Evolutionary conservation across 768 basidiomycete genomes (phyloP).

Genomic region (Leccinum disarticulatum): DNA sequence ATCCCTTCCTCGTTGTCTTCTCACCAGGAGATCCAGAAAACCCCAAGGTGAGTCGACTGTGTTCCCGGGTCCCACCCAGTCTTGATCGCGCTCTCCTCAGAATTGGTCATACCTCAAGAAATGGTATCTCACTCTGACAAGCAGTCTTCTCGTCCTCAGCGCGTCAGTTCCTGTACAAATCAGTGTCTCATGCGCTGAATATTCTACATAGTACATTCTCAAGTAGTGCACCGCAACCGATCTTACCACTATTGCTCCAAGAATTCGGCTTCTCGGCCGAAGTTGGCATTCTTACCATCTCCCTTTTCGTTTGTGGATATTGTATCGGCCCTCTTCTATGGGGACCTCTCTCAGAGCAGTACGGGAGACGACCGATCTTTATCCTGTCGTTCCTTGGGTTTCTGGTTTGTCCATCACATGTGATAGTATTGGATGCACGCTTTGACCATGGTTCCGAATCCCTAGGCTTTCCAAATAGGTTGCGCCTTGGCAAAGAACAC

Average conservation of each 20-base stretch:
- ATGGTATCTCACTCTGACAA: constrained; percentile 54
- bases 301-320: constrained; percentile 70
- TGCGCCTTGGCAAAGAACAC: constrained; percentile 62
- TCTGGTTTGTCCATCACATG: constrained; percentile 35
- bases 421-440: not conserved
- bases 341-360: constrained; percentile 54
- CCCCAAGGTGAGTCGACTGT: constrained; percentile 41
- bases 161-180: constrained; percentile 38
- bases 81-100: constrained; percentile 29
- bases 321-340: constrained; percentile 61
- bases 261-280: constrained; percentile 51
- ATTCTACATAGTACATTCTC: constrained; percentile 52
- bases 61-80: not conserved
- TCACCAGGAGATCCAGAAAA: constrained; percentile 41
- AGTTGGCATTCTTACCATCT: constrained; percentile 53
- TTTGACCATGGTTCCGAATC: constrained; percentile 1
- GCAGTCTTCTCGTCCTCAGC: constrained; percentile 52
- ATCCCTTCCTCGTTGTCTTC: constrained; percentile 35
- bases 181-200: not conserved
- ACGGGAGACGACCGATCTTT: constrained; percentile 61
- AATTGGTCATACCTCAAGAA: constrained; percentile 46
- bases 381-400: constrained; percentile 57
- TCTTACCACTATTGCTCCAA: constrained; percentile 43
- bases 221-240: constrained; percentile 56
- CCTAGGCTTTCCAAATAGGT: constrained; percentile 60